Conservation (phyloP, 768 basidiomycete genomes). For the Rhodotorula kratochvilovae region DNA sequence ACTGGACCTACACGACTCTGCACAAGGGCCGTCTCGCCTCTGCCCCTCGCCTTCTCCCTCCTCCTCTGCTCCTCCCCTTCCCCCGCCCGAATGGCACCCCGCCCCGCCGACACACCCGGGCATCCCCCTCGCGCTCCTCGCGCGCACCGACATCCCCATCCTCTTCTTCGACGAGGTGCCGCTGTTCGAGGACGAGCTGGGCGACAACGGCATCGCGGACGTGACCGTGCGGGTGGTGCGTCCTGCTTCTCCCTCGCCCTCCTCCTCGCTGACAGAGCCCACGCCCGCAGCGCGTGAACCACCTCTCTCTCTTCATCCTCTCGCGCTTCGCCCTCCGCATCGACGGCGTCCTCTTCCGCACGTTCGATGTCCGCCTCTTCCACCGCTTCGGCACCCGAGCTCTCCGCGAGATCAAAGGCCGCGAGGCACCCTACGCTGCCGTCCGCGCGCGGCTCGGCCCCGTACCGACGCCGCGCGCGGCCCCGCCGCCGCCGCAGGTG, state of each 20-base stretch:
- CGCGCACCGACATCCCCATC: constrained; percentile 79
- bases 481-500: too few relatives aligned
- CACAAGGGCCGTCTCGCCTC: constrained; percentile 58
- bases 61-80: too few relatives aligned
- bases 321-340: constrained; percentile 87
- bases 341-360: constrained; percentile 87
- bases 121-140: constrained; percentile 80
- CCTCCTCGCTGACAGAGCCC: neutral
- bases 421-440: constrained; percentile 81
- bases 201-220: constrained; percentile 89
- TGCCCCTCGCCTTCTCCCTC: neutral
- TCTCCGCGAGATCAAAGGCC: constrained; percentile 80
- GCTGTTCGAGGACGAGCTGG: constrained; percentile 91
- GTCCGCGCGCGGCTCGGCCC: constrained; percentile 57
- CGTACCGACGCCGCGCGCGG: constrained; percentile 59
- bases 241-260: constrained; percentile 25
- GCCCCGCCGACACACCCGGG: constrained; percentile 43
- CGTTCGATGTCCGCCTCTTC: constrained; percentile 81
- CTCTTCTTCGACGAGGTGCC: constrained; percentile 96
- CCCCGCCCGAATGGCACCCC: constrained; percentile 1
- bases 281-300: constrained; percentile 80
- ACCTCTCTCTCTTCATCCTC: constrained; percentile 84
- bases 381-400: constrained; percentile 65
- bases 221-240: constrained; percentile 80
- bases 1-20: constrained; percentile 95